Evolutionary conservation across 768 basidiomycete genomes (phyloP).

Genomic region (Lactifluus pinguis): DNA sequence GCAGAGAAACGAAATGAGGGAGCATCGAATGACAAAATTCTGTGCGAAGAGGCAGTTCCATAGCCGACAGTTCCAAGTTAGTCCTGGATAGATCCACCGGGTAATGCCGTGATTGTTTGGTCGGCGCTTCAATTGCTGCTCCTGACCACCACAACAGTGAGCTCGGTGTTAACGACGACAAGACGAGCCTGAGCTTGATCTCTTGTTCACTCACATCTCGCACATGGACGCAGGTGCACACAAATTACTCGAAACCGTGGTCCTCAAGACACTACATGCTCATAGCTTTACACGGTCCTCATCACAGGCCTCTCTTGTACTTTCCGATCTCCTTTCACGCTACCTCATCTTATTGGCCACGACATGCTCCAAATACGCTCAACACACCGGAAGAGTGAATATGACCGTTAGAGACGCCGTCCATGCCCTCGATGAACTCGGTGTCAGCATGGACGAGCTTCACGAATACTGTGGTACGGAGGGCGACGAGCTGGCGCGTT

Average conservation of each 20-base stretch:
- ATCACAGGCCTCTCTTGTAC: conserved; percentile 54
- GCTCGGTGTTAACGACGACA: conserved; percentile 18
- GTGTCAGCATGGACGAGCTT: conserved; percentile 62
- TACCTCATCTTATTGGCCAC: conserved; percentile 59
- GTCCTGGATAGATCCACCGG: background rate
- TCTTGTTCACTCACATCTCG: background rate
- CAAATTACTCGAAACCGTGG: conserved; percentile 58
- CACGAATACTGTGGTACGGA: conserved; percentile 57
- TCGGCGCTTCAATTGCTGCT: conserved; percentile 20
- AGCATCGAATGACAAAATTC: too few relatives aligned
- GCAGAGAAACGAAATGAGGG: background rate
- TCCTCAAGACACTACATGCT: conserved; percentile 64
- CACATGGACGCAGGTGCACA: conserved; percentile 46
- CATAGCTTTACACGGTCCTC: conserved; percentile 73
- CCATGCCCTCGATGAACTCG: conserved; percentile 64
- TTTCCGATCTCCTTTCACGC: conserved; percentile 69
- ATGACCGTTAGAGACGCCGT: conserved; percentile 53
- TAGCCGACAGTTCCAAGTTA: too few relatives aligned
- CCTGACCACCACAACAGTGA: conserved; percentile 20
- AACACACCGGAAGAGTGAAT: conserved; percentile 59
- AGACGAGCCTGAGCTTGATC: conserved; percentile 4
- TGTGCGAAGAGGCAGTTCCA: too few relatives aligned
- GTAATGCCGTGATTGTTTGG: conserved; percentile 10
- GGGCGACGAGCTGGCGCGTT: conserved; percentile 58
- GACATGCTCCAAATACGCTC: conserved; percentile 63